Conservation (phyloP, 768 basidiomycete species). For the Podaxis carcinomalis region DNA sequence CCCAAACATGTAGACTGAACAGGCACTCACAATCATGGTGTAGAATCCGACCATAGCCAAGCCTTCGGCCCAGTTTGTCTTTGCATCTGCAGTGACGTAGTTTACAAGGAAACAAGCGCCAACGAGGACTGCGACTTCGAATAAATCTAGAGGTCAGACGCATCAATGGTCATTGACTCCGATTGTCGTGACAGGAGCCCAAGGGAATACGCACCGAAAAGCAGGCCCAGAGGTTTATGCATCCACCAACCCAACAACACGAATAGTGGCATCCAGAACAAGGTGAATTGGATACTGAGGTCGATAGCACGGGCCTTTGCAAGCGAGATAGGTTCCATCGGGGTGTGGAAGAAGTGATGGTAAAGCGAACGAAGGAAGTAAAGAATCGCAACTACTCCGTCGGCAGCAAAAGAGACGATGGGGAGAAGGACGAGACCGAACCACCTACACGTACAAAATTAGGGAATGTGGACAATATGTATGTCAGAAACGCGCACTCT, state of each 20-base stretch:
- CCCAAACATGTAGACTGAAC: neutral
- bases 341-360: constrained; percentile 33
- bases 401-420: constrained; percentile 68
- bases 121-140: constrained; percentile 61
- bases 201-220: constrained; percentile 51
- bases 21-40: constrained; percentile 50
- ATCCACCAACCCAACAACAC: constrained; percentile 68
- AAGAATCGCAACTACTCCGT: constrained; percentile 56
- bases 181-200: neutral
- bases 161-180: neutral
- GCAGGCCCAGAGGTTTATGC: constrained; percentile 51
- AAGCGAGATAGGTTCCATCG: constrained; percentile 47
- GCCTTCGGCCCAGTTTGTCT: constrained; percentile 80
- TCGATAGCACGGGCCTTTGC: constrained; percentile 72
- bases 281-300: constrained; percentile 70
- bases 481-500: constrained; percentile 38
- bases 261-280: constrained; percentile 78
- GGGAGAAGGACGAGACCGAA: constrained; percentile 73
- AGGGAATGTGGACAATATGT: neutral
- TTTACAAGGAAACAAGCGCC: constrained; percentile 75
- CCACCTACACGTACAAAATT: constrained; percentile 38
- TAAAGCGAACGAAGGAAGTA: constrained; percentile 48
- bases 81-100: constrained; percentile 72
- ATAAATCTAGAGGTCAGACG: constrained; percentile 43
- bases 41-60: constrained; percentile 65